Evolutionary conservation across 495 filamentous ascomycete species (phyloP), one percentile per base, ranked within the genome.

Genomic region (Sporormia fimetaria): DNA sequence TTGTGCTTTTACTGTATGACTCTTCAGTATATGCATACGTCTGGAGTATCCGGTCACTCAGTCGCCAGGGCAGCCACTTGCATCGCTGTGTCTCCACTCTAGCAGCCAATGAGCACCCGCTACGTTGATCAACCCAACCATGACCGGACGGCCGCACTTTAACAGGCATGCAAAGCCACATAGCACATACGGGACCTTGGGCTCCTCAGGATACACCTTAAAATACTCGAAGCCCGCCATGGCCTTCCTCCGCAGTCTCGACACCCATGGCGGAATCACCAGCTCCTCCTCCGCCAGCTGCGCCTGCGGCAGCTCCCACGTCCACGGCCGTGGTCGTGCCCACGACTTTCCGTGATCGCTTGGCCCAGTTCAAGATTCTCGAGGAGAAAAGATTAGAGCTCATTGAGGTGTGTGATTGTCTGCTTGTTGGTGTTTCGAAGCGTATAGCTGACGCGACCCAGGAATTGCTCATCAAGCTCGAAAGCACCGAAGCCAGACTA

Each of bases 41-140:
- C n/a, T n/a, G n/a, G n/a, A n/a, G n/a, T n/a, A n/a, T n/a, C n/a
- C n/a, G n/a, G n/a, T n/a, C n/a, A n/a, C n/a, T n/a, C n/a, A n/a
- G n/a, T n/a, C n/a, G n/a, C n/a, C n/a, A n/a, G n/a, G n/a, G n/a
- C n/a, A n/a, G n/a, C n/a, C n/a, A n/a, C n/a, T n/a, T n/a, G n/a
- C n/a, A n/a, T n/a, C n/a, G n/a, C n/a, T n/a, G n/a, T n/a, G n/a
- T n/a, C 35, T 36, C 41, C 27, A 20, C 25, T 26, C 16, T 6
- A 11, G 3, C 5, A 35, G 31, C 47, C 47, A 51, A 51, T 51
- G 35, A 51, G 21, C 1, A 12, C 27, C 27, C 47, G 47, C 47
- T 51, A 51, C 47, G 47, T 51, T 51, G 47, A 38, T 21, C 39
- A 51, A 28, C 47, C 47, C 35, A 51, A 40, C 37, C 47, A 41